Conservation (phyloP, 768 basidiomycete species). For the Boletus tylopilopsis region DNA sequence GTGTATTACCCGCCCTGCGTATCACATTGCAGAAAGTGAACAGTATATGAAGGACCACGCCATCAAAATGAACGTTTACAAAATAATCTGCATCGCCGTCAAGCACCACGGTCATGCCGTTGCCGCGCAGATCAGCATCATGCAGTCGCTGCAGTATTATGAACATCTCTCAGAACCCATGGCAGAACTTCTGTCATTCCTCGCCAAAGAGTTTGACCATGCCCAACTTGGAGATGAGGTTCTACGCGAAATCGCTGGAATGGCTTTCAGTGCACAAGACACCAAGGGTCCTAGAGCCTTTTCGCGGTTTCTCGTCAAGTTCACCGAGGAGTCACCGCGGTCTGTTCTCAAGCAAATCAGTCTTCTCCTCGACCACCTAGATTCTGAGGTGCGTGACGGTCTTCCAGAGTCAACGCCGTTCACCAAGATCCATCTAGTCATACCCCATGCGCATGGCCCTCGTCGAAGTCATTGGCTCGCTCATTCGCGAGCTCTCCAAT, state of each 20-base stretch:
- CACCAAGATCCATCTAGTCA: conserved; percentile 46
- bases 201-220: conserved; percentile 85
- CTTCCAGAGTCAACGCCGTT: neutral
- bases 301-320: conserved; percentile 76
- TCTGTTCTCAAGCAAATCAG: conserved; percentile 87
- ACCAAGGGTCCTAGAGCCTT: conserved; percentile 85
- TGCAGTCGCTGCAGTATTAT: conserved; percentile 88
- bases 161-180: conserved; percentile 94
- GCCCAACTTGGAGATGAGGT: conserved; percentile 89
- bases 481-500: conserved; percentile 76
- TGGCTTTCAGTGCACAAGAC: conserved; percentile 76
- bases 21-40: conserved; percentile 83
- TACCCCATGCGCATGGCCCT: conserved; percentile 96
- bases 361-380: conserved; percentile 78
- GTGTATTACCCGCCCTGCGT: conserved; percentile 85
- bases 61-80: conserved; percentile 75
- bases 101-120: conserved; percentile 85
- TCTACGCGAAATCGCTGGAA: conserved; percentile 79
- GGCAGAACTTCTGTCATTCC: conserved; percentile 81
- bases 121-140: conserved; percentile 84
- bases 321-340: conserved; percentile 76
- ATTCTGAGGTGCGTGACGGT: conserved; percentile 71
- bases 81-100: conserved; percentile 86
- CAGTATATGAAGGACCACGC: conserved; percentile 77
- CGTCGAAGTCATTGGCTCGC: conserved; percentile 81